Evolutionary conservation across 208 protist genomes (phyloP).

Genomic region (Jaenimonas drosophilae): DNA sequence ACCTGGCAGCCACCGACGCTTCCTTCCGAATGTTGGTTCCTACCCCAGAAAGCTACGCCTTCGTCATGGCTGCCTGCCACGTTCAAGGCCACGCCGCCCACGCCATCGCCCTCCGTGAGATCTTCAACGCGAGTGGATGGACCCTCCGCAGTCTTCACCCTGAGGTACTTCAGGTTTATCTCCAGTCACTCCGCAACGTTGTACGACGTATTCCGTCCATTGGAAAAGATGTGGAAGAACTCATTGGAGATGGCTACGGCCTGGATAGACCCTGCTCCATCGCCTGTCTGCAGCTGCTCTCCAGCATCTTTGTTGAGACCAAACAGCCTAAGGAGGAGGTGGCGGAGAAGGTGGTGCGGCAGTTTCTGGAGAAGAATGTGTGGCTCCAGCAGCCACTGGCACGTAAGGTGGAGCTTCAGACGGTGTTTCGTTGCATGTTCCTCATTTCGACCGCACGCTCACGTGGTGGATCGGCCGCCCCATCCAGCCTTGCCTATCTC

Average conservation of each 20-base stretch:
- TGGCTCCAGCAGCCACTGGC: constrained; percentile 65
- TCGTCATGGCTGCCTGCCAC: constrained; percentile 60
- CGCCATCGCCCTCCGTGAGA: constrained; percentile 26
- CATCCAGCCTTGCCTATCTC: neutral
- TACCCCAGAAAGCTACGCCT: constrained; percentile 59
- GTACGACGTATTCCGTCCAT: constrained; percentile 11
- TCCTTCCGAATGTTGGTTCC: constrained; percentile 58
- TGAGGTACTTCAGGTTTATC: constrained; percentile 46
- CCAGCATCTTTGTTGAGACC: constrained; percentile 17
- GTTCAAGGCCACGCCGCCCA: constrained; percentile 34
- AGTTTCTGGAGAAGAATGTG: constrained; percentile 49
- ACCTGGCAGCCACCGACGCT: constrained; percentile 15
- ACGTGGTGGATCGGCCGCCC: neutral
- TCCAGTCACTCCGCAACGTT: constrained; percentile 62
- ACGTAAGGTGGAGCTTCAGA: constrained; percentile 64
- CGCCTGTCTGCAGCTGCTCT: constrained; percentile 64
- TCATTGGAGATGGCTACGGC: constrained; percentile 26
- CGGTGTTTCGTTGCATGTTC: constrained; percentile 68
- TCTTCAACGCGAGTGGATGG: constrained; percentile 25
- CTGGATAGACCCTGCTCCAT: constrained; percentile 54
- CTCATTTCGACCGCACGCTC: constrained; percentile 12
- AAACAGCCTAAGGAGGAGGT: constrained; percentile 16
- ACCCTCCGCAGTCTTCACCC: constrained; percentile 49
- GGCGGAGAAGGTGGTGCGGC: constrained; percentile 15
- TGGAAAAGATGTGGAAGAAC: constrained; percentile 28